These are phyloP conservation scores for Exophiala spinifera DNA, from an alignment of 2,329 filamentous ascomycete species.

Conservation along the genomic window DNA sequence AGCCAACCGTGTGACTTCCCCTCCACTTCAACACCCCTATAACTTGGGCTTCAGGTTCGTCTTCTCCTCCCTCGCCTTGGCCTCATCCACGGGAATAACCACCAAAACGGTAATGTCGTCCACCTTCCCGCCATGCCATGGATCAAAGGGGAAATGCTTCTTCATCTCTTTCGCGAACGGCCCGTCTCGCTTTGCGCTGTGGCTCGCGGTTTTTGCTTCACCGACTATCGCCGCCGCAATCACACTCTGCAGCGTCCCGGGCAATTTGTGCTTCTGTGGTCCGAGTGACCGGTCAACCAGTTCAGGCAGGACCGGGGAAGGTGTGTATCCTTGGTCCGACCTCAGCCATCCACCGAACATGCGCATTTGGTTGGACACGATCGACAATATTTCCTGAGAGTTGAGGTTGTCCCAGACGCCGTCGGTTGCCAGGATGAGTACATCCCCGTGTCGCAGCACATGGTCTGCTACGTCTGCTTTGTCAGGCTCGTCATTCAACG, in stretches of 20 bases:
- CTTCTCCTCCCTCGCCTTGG: conserved; percentile 3
- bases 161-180: conserved; percentile 95
- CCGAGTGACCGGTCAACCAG: conserved; percentile 51
- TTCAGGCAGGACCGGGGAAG: conserved; percentile 57
- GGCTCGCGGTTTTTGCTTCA: conserved; percentile 79
- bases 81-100: conserved; percentile 67
- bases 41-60: conserved; percentile 25
- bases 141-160: conserved; percentile 78
- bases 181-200: conserved; percentile 77
- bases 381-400: conserved; percentile 79
- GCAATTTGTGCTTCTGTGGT: conserved; percentile 28
- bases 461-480: conserved; percentile 80
- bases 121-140: conserved; percentile 87
- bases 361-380: conserved; percentile 75
- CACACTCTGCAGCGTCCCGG: conserved; percentile 66
- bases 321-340: conserved; percentile 58
- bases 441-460: conserved; percentile 79
- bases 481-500: conserved; percentile 76
- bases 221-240: conserved; percentile 75
- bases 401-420: conserved; percentile 96
- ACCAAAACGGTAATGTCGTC: conserved; percentile 93
- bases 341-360: conserved; percentile 68
- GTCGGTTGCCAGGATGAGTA: conserved; percentile 90
- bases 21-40: conserved; percentile 7
- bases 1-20: too few relatives aligned